Conservation (phyloP, 305 asterid genomes). For the Solanum hybrid region DNA sequence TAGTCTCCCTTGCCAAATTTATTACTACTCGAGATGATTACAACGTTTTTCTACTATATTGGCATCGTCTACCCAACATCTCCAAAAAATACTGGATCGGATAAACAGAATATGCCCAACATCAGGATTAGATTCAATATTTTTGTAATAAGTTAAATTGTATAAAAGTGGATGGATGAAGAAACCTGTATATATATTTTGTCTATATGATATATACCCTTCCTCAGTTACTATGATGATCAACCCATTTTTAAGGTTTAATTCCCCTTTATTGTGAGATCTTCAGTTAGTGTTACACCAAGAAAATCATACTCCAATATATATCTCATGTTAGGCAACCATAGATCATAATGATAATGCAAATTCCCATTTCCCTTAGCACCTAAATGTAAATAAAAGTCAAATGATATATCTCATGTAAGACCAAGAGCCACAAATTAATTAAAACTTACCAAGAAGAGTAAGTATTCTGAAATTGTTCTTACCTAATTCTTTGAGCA, state of each 20-base stretch:
- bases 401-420: background rate
- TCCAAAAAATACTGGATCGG: too few relatives aligned
- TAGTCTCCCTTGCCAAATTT: background rate
- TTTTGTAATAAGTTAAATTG: background rate
- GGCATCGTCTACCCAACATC: background rate
- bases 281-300: background rate
- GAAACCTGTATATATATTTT: background rate
- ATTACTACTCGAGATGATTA: background rate
- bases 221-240: background rate
- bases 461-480: background rate
- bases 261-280: background rate
- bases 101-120: too few relatives aligned
- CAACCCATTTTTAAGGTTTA: background rate
- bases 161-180: background rate
- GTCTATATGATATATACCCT: background rate
- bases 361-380: background rate
- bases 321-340: too few relatives aligned
- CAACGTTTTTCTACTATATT: background rate
- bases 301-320: background rate
- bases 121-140: too few relatives aligned
- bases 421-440: background rate
- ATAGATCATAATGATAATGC: background rate
- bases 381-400: background rate
- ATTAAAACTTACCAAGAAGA: background rate
- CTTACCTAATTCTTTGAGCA: constrained; percentile 70